These are phyloP conservation scores for Fraxinus xanthoxyloides DNA, from an alignment of 305 asterid species.

Conservation along the genomic window DNA sequence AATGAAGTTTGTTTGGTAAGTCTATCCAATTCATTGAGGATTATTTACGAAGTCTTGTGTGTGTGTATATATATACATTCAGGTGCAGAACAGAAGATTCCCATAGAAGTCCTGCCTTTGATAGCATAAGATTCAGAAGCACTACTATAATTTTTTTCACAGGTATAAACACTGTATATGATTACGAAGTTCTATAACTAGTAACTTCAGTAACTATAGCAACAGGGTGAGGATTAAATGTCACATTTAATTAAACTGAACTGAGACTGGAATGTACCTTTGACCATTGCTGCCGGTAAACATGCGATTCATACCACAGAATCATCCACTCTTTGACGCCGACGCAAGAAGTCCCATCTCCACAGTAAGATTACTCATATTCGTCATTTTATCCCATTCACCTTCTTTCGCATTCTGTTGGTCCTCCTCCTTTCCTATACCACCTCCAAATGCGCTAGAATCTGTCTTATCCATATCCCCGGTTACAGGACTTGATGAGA, in stretches of 20 bases:
- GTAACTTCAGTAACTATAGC: conserved; percentile 9
- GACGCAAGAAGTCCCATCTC: conserved; percentile 57
- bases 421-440: conserved; percentile 18
- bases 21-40: not conserved
- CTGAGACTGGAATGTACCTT: conserved; percentile 24
- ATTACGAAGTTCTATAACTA: not conserved
- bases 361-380: conserved; percentile 39
- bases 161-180: not conserved
- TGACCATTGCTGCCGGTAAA: not conserved
- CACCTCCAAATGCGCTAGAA: conserved; percentile 29
- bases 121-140: conserved; percentile 8
- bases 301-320: conserved; percentile 8
- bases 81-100: not conserved
- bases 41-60: not conserved
- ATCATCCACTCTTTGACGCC: conserved; percentile 34
- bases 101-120: not conserved
- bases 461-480: conserved; percentile 46
- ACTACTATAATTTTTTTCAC: not conserved
- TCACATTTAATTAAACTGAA: not conserved
- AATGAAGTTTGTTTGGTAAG: not conserved
- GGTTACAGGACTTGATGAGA: conserved; percentile 46
- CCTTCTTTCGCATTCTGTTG: conserved; percentile 33
- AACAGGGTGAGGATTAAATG: not conserved
- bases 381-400: conserved; percentile 43
- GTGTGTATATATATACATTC: not conserved